Evolutionary conservation across 2,329 filamentous ascomycete species (phyloP), one percentile per base, ranked within the genome.

Genomic region (Curvularia eragrostidis): DNA sequence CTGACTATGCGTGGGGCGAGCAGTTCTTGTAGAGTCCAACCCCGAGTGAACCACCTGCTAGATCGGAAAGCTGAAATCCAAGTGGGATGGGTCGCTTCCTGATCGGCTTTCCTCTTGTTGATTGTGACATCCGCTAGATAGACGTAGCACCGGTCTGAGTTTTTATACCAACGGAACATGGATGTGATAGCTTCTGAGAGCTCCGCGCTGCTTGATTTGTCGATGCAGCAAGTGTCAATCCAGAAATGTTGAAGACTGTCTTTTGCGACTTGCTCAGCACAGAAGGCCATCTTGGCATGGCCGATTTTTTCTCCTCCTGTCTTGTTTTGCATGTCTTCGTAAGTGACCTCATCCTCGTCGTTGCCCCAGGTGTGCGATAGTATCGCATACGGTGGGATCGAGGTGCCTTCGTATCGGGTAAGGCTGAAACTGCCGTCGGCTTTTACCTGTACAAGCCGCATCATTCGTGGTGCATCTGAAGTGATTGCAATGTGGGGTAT

Each of bases 101-200:
- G 3, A 10, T 23, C 10, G 3, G 12, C 9, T 23, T 13, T 32
- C 30, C 30, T 32, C 30, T 32, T 32, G 12, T 32, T 32, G 30
- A 15, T 32, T 32, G 30, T 32, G 30, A 30, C 24, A 46, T 63
- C 57, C 2, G 23, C 24, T 6, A 63, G 26, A 36, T 38, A 54
- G 5, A 41, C 62, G 32, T 48, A 59, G 38, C 62, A 65, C 2
- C 52, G 26, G 10, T 39, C 28, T 9, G 58, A 46, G 12, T 56
- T 34, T 18, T 47, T 23, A 32, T 65, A 65, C 52, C 52, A 65
- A n/a, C 28, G 26, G 30, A 39, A 63, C 56, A 66, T 66, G 9
- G 59, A 65, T 32, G 63, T 65, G 44, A 66, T 64, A 6, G 63
- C 58, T 46, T 65, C 51, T 21, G 38, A n/a, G 6, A 63, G 50